Base-by-base conservation (phyloP, 768 basidiomycete species). In the Leucocoprinus birnbaumii region DNA sequence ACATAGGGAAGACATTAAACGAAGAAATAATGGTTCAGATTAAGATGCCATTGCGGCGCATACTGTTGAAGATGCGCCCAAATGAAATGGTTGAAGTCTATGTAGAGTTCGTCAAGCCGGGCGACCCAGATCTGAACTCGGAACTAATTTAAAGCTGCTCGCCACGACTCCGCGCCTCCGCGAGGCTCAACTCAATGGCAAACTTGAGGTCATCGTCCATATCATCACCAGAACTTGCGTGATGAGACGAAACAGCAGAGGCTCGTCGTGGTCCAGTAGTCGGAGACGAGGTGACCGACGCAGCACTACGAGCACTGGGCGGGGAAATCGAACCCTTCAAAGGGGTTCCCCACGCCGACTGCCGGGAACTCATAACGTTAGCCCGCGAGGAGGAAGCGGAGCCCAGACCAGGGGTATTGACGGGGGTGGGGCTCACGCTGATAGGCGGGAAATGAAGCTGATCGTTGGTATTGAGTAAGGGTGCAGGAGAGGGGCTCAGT, bases 121-220 rank as follows among this genome's bases (percentile, higher is more conserved):
- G n/a, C n/a, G n/a, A 18, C 46, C 16, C 34, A 35, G 7, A 35
- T 35, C 6, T 7, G 34, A 35, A 7, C 6, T 35, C 34, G 6
- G 14, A 6, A 35, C 34, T 14, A n/a, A n/a, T 31, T 31, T 14
- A 38, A 14, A 38, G 4, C 38, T 38, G 38, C 8, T 70, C 68
- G 16, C 68, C 70, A 2, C 71, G 70, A 58, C 73, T 76, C 51
- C 63, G 68, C n/a, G 83, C 84, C 62, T 90, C 89, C 1, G 79
- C 85, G 22, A 90, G 74, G 64, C 89, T 90, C 66, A 90, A 64
- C 67, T 85, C 84, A 11, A 90, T 77, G 10, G 82, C 87, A 58
- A 83, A 77, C 47, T 68, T 74, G 65, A 90, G 60, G 59, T 89
- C 87, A 14, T 80, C 85, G 55, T 90, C 86, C 60, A 83, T 75